Conservation (phyloP, 371 early-diverging fungal genomes). For the Capillidium rhysosporum region DNA sequence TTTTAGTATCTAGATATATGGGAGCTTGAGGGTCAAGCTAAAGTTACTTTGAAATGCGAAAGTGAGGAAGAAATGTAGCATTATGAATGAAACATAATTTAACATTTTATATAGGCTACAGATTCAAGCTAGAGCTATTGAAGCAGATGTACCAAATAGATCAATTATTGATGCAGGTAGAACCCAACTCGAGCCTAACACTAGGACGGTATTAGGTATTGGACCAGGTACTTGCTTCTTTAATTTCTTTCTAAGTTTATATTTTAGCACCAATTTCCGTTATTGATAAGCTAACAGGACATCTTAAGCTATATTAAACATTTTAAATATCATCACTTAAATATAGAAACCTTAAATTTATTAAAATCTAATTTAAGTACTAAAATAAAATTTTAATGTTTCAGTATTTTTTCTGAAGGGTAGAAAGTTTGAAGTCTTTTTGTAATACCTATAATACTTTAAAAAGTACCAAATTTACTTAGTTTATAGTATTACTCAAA, state of each 20-base stretch:
- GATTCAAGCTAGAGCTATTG: constrained; percentile 45
- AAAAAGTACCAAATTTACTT: too few species aligned
- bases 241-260: not conserved
- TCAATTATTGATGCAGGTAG: constrained; percentile 89
- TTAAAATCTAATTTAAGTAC: not conserved
- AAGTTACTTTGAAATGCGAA: constrained; percentile 62
- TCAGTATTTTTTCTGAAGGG: too few species aligned
- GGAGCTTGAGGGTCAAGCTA: constrained; percentile 68
- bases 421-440: too few species aligned
- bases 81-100: not conserved
- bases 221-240: constrained; percentile 52
- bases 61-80: constrained; percentile 58
- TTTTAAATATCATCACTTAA: not conserved
- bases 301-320: constrained; percentile 58
- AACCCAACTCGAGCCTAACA: constrained; percentile 93
- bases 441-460: too few species aligned
- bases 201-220: constrained; percentile 86
- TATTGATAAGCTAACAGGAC: constrained; percentile 62
- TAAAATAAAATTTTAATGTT: too few species aligned
- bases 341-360: too few species aligned
- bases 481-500: too few species aligned
- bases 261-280: constrained; percentile 39
- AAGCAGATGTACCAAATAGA: constrained; percentile 49
- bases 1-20: constrained; percentile 36
- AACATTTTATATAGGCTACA: constrained; percentile 25